Evolutionary conservation across 78 protist species (phyloP).

Genomic region (Bodo saltans): DNA sequence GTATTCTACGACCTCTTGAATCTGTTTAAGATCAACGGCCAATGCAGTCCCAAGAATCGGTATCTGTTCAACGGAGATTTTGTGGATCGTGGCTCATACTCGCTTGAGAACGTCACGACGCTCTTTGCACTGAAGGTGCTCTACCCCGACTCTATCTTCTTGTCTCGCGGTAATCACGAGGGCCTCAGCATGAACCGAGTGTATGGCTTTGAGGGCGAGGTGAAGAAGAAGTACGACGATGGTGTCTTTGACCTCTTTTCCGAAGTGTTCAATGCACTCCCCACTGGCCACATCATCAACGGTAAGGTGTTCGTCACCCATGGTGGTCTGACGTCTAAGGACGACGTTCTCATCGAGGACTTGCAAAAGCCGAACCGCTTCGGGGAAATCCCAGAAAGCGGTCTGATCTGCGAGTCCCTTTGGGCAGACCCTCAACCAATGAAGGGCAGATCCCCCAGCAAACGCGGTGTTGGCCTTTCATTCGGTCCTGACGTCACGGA

Average conservation of each 20-base stretch:
- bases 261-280: slow-evolving; percentile 75
- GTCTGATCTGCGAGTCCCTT: slow-evolving; percentile 78
- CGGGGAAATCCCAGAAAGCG: slow-evolving; percentile 74
- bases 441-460: slow-evolving; percentile 71
- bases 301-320: slow-evolving; percentile 62
- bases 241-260: slow-evolving; percentile 52
- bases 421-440: slow-evolving; percentile 86
- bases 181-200: slow-evolving; percentile 67
- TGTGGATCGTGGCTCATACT: slow-evolving; percentile 59
- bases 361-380: slow-evolving; percentile 57
- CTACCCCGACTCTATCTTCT: slow-evolving; percentile 70
- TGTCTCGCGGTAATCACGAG: slow-evolving; percentile 92
- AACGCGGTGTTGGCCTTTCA: slow-evolving; percentile 84
- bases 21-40: slow-evolving; percentile 72
- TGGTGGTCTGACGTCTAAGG: slow-evolving; percentile 83
- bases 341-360: slow-evolving; percentile 80
- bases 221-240: slow-evolving; percentile 54
- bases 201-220: slow-evolving; percentile 94
- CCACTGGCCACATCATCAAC: slow-evolving; percentile 63
- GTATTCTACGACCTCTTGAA: slow-evolving; percentile 64
- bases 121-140: slow-evolving; percentile 71
- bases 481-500: slow-evolving; percentile 91
- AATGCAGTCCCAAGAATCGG: slow-evolving; percentile 33
- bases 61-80: slow-evolving; percentile 87
- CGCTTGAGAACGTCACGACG: slow-evolving; percentile 70